Conservation (phyloP, 176 grass and related monocot species). For the Hsuehochloa calcarea region DNA sequence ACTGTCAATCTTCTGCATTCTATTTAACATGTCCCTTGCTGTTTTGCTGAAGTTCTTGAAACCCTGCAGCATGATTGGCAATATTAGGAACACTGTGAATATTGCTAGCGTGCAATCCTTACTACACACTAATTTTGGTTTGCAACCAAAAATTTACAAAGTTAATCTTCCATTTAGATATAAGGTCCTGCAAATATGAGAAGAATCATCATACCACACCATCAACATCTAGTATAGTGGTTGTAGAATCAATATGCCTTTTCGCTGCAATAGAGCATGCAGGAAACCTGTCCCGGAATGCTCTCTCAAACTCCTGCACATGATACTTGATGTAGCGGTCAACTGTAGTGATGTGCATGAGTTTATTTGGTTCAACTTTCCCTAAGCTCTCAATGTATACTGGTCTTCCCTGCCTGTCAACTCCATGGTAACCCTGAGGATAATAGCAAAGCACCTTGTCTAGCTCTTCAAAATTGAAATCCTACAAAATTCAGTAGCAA, state of each 20-base stretch:
- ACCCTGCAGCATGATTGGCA: conserved; percentile 47
- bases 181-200: background rate
- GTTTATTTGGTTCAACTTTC: conserved; percentile 75
- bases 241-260: conserved; percentile 79
- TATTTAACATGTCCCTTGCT: conserved; percentile 76
- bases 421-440: conserved; percentile 88
- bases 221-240: conserved; percentile 82
- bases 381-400: conserved; percentile 82
- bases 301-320: conserved; percentile 86
- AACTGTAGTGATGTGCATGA: conserved; percentile 75
- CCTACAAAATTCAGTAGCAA: conserved; percentile 41
- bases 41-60: conserved; percentile 91
- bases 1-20: conserved; percentile 92
- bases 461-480: conserved; percentile 79
- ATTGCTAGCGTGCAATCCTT: background rate
- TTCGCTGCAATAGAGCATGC: conserved; percentile 73
- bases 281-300: conserved; percentile 66
- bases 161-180: background rate
- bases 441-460: conserved; percentile 71
- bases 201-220: conserved; percentile 67
- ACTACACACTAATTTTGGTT: background rate
- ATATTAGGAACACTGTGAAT: background rate
- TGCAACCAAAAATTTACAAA: background rate
- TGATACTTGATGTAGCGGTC: conserved; percentile 91
- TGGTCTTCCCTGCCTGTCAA: conserved; percentile 81